These are phyloP conservation scores for Paradendryphiella salina DNA, from an alignment of 2,329 filamentous ascomycete genomes.

Conservation along the genomic window DNA sequence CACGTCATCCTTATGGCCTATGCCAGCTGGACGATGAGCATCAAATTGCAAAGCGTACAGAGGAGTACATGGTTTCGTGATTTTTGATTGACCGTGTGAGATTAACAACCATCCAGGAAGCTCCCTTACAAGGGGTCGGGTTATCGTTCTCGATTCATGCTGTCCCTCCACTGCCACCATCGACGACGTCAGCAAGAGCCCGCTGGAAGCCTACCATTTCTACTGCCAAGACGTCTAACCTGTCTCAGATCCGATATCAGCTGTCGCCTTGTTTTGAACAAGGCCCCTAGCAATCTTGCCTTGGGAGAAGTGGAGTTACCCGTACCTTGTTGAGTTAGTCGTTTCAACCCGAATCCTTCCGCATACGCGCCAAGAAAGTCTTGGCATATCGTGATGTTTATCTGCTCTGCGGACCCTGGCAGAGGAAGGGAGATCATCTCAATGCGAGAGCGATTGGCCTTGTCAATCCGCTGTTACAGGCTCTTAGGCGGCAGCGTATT, in stretches of 20 bases:
- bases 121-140: not conserved
- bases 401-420: conserved; percentile 7
- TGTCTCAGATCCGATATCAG: too few relatives aligned
- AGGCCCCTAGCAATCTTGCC: conserved; percentile 14
- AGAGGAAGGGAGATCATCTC: not conserved
- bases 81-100: not conserved
- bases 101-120: not conserved
- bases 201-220: not conserved
- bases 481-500: conserved; percentile 5
- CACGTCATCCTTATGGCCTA: too few relatives aligned
- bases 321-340: conserved; percentile 11
- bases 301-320: conserved; percentile 19
- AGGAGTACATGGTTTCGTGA: not conserved
- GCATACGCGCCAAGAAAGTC: conserved; percentile 7
- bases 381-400: conserved; percentile 9
- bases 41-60: too few relatives aligned
- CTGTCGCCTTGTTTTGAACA: conserved; percentile 18
- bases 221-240: not conserved
- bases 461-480: conserved; percentile 3
- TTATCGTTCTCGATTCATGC: not conserved
- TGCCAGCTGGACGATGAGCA: too few relatives aligned
- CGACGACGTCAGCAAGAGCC: not conserved
- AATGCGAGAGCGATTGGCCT: conserved; percentile 10
- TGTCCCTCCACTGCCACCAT: not conserved
- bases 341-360: conserved; percentile 24